Evolutionary conservation across 805 yeast genomes (phyloP).

Genomic region (Yarrowia sp.): DNA sequence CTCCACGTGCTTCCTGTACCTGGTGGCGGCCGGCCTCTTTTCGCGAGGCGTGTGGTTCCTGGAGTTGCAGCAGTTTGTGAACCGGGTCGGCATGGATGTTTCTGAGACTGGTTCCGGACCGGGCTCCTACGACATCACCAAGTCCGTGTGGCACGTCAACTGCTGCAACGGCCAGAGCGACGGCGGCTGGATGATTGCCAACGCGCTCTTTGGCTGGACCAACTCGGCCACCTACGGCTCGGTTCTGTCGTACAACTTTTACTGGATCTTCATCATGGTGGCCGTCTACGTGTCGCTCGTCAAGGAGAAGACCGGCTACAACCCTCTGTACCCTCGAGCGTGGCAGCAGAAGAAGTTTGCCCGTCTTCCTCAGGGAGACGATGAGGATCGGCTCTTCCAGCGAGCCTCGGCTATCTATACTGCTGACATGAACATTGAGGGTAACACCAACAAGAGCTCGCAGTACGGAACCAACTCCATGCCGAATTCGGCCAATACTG

Average conservation of each 20-base stretch:
- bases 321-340: conserved; percentile 26
- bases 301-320: conserved; percentile 71
- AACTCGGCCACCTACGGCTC: conserved; percentile 94
- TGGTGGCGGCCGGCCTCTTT: conserved; percentile 88
- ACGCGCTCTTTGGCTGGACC: conserved; percentile 95
- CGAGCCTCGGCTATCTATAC: conserved; percentile 20
- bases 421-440: conserved; percentile 4
- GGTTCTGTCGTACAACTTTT: conserved; percentile 78
- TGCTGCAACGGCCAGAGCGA: conserved; percentile 93
- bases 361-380: conserved; percentile 14
- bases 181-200: conserved; percentile 97
- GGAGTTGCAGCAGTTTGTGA: conserved; percentile 62
- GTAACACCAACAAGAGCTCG: not conserved
- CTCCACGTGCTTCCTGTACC: conserved; percentile 84
- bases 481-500: conserved; percentile 6
- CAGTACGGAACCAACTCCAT: conserved; percentile 15
- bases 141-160: conserved; percentile 91
- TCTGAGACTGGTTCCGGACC: conserved; percentile 91
- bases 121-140: conserved; percentile 81
- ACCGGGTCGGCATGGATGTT: conserved; percentile 87
- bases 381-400: conserved; percentile 23
- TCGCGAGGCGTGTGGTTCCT: conserved; percentile 92
- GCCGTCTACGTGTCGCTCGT: conserved; percentile 59
- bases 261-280: conserved; percentile 71
- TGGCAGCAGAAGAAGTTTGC: not conserved